Conservation (phyloP, 805 yeast genomes). For the Starmerella powellii region DNA sequence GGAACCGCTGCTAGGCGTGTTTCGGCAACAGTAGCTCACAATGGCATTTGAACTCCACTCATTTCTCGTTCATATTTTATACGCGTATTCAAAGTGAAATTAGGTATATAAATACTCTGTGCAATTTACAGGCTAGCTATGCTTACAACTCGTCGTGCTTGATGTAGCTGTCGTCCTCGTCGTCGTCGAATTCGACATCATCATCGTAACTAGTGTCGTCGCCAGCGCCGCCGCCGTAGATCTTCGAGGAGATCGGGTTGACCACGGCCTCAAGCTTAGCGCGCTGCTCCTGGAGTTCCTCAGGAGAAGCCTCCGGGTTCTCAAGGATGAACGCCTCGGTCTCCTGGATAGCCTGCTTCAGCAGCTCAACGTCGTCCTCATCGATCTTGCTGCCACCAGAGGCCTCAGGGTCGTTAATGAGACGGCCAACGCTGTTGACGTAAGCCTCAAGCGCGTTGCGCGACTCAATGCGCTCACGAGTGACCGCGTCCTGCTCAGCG, state of each 20-base stretch:
- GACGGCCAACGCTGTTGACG: constrained; percentile 69
- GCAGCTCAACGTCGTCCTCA: constrained; percentile 82
- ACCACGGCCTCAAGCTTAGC: constrained; percentile 71
- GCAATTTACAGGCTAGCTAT: background rate
- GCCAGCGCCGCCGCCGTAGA: constrained; percentile 47
- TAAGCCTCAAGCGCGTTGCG: constrained; percentile 82
- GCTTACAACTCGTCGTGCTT: constrained; percentile 20
- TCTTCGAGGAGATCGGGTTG: constrained; percentile 82
- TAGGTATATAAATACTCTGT: background rate
- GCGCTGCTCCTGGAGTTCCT: constrained; percentile 87
- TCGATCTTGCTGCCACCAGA: constrained; percentile 61
- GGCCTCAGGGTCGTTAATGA: constrained; percentile 40
- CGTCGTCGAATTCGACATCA: constrained; percentile 26
- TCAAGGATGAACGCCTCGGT: constrained; percentile 77
- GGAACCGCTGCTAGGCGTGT: too few relatives aligned
- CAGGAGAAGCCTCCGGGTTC: constrained; percentile 74
- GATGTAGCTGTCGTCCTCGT: constrained; percentile 25
- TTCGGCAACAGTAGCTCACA: too few relatives aligned
- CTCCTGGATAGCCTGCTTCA: constrained; percentile 78
- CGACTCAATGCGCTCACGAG: constrained; percentile 75
- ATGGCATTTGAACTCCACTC: too few relatives aligned
- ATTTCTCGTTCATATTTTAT: too few relatives aligned
- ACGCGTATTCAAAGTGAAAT: too few relatives aligned
- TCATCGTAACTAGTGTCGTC: constrained; percentile 47
- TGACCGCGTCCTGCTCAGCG: constrained; percentile 79